Evolutionary conservation across 1,139 yeast genomes (phyloP).

Genomic region (Arxiozyma heterogenica): DNA sequence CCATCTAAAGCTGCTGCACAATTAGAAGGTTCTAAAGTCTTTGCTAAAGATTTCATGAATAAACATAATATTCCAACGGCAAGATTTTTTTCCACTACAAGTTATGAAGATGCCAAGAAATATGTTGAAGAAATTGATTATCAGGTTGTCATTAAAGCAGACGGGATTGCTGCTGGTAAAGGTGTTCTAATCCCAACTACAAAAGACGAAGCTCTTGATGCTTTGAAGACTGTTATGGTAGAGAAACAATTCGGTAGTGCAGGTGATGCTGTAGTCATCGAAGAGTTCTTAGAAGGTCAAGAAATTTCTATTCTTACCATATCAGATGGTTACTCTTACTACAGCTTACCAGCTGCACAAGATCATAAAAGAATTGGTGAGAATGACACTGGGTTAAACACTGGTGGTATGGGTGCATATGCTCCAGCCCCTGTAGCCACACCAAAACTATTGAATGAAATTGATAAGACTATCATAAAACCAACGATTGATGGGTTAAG

Average conservation of each 20-base stretch:
- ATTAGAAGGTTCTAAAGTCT: conserved; percentile 96
- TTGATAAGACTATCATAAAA: conserved; percentile 64
- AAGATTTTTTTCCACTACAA: conserved; percentile 68
- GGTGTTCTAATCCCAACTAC: conserved; percentile 90
- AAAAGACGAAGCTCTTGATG: conserved; percentile 75
- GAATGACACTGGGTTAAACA: conserved; percentile 87
- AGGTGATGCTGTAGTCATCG: conserved; percentile 93
- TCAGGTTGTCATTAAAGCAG: conserved; percentile 88
- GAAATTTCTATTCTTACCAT: conserved; percentile 89
- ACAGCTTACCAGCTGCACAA: conserved; percentile 93
- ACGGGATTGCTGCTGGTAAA: conserved; percentile 97
- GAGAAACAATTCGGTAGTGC: conserved; percentile 85
- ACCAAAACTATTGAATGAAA: conserved; percentile 55
- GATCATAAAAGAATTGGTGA: conserved; percentile 95
- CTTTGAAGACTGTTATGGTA: conserved; percentile 83
- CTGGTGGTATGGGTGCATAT: conserved; percentile 99
- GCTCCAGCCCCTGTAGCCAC: conserved; percentile 98
- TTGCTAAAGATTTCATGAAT: conserved; percentile 89
- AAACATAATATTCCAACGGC: conserved; percentile 93
- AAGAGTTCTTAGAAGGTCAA: conserved; percentile 93
- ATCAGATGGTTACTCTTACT: conserved; percentile 87
- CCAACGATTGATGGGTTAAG: conserved; percentile 98
- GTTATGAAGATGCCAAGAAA: conserved; percentile 61
- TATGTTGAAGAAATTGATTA: conserved; percentile 61
- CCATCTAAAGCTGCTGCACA: conserved; percentile 84